Base-by-base conservation (phyloP, 2,329 filamentous ascomycete genomes). In the Fusarium humuli region DNA sequence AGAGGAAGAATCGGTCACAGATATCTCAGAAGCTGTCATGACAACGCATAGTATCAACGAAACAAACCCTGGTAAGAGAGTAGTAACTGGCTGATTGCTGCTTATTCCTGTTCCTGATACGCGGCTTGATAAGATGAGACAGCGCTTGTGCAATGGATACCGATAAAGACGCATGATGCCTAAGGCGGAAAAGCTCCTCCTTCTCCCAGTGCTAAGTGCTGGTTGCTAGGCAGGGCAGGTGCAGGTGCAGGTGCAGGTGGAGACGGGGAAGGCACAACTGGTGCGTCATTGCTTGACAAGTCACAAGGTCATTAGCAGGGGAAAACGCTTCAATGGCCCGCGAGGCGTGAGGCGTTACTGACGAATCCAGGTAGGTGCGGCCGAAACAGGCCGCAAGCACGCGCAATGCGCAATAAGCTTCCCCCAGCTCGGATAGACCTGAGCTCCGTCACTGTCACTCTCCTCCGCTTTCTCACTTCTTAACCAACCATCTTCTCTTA, bases 201-300 rank as follows among this genome's bases (percentile, higher is more conserved):
- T 37, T n/a, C 34, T 37, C 34, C 34, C 18, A n/a, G 22, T 34
- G 25, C 16, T 13, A 13, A 64, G 48, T 54, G 54, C 45, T 64
- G 69, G 74, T 76, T 76, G 74, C 74, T 64, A 71, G 61, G 69
- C 69, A 75, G 57, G 61, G 61, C 70, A 65, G 66, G 73, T 73
- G 60, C 69, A 65, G 67, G 73, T 75, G 73, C 70, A 65, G 66
- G 73, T 73, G 60, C 69, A 65, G 67, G 73, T 75, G 73, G 73
- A 66, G 58, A 53, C 63, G 52, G 54, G 34, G 59, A 61, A 70
- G 67, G 58, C 49, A 64, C 55, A 52, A 50, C 64, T 75, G 71
- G 71, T 76, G 75, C 74, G 74, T 76, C 73, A 76, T 76, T 72
- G 69, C 69, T 45, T 61, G 70, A 46, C 61, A 47, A 72, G 73